Base-by-base conservation (phyloP, 148 eudicot genomes). In the Vaccinium corymbosum region DNA sequence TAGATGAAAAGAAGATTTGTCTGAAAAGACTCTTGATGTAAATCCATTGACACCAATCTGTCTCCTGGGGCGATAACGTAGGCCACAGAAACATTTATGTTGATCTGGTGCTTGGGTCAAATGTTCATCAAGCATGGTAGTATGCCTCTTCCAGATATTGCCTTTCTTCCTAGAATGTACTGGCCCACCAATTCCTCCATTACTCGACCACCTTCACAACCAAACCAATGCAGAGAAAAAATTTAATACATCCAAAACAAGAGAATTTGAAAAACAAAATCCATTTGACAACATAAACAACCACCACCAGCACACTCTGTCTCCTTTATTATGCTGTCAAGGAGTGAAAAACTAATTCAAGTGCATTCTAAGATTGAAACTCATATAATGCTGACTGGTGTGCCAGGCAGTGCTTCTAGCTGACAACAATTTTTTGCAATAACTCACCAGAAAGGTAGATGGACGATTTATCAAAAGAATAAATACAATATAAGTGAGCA, bases 1-100 rank as follows among this genome's bases (percentile, higher is more conserved):
- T 53, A 92, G 87, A 72, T 81, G 91, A 83, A 90, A 92, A 11
- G 85, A 61, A 51, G 95, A 90, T 83, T 88, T 92, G 86, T 93
- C 93, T 38, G 84, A 78, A 73, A 96, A 86, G 84, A 89, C 92
- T 81, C 90, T 86, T 73, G 91, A 72, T 48, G 89, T 87, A 72
- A 87, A 87, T 87, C 88, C 85, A 53, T 68, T 89, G 20, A 84
- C 13, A 78, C 84, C 85, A 75, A 82, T 74, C 51, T 85, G 89
- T 75, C 86, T 92, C 82, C 85, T 90, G 56, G 83, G 90, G 32
- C 22, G 90, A 85, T 85, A 77, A 59, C 85, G 78, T 55, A 88
- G 73, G 84, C 88, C 88, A 68, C 88, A 87, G 20, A 86, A 75
- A 72, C 79, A 73, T 80, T 76, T 80, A 27, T 51, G 42, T 66